Evolutionary conservation across 192 early-diverging fungal species (phyloP), one percentile per base, ranked within the genome.

Genomic region (Geranomyces michiganensis): DNA sequence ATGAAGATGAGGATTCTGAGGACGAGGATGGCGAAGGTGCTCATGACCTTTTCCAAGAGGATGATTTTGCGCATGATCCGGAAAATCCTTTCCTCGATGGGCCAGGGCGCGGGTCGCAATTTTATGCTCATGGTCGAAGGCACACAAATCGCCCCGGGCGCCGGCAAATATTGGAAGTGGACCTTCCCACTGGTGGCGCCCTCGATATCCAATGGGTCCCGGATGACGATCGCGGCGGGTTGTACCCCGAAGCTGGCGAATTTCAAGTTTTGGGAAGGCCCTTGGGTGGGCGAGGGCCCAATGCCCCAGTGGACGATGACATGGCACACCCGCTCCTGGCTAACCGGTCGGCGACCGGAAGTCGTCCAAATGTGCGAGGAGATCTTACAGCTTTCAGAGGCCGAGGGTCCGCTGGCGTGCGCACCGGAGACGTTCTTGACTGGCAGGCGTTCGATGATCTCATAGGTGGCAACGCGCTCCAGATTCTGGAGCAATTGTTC

Each of bases 271-370:
- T 82, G 5, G 75, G 80, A 9, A 31, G 82, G 41, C 74, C 73
- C 17, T 67, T 80, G 43, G 64, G 70, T 29, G 73, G 74, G 7
- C 72, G 56, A 22, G 12, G 12, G 17, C 22, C 46, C 41, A 41
- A 71, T n/a, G 32, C 73, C 0, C 71, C 72, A 45, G 56, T 63
- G 9, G 79, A 78, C n/a, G 90, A 90, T 65, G 82, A 82, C 45
- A 83, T 85, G 47, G 81, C 87, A 0, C 90, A 92, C 74, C 90
- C 90, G 27, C 71, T 92, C 32, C 76, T 92, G 41, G 77, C 86
- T 22, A 87, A 89, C 60, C 80, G 74, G 47, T 3, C 15, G 8
- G 19, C 44, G 5, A 46, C 6, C 14, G 19, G 19, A 24, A 30
- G 47, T 15, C 43, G 64, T 12, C n/a, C 24, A 12, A 32, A 43